Conservation (phyloP, 768 basidiomycete species). For the Xerocomus potaroensis region DNA sequence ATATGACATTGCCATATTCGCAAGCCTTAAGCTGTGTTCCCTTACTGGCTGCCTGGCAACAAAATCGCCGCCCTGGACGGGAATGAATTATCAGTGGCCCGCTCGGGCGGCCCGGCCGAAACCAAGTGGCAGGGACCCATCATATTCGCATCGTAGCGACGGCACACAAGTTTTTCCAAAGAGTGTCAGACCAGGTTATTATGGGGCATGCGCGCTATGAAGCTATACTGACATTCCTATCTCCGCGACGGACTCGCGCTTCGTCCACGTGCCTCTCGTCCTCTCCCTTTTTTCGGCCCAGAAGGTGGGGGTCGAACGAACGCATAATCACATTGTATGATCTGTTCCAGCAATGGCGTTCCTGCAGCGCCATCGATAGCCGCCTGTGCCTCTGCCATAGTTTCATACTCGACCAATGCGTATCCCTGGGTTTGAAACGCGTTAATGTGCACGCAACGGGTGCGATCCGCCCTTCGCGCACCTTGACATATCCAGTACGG, state of each 20-base stretch:
- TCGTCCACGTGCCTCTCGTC: slow-evolving; percentile 57
- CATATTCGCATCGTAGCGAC: slow-evolving; percentile 3
- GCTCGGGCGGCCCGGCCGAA: neutral
- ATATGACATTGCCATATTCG: neutral
- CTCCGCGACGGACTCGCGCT: slow-evolving; percentile 78
- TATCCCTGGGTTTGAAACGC: slow-evolving; percentile 64
- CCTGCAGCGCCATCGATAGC: slow-evolving; percentile 91
- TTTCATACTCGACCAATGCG: slow-evolving; percentile 96
- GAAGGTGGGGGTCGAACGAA: slow-evolving; percentile 84
- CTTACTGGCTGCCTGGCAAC: slow-evolving; percentile 7
- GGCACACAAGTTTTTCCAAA: slow-evolving; percentile 2
- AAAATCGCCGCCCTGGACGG: slow-evolving; percentile 3
- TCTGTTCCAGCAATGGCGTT: slow-evolving; percentile 79
- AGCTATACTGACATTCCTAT: slow-evolving; percentile 21
- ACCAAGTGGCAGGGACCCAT: neutral
- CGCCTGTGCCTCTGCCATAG: slow-evolving; percentile 87
- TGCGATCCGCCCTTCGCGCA: slow-evolving; percentile 29
- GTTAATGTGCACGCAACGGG: neutral
- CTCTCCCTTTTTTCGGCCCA: slow-evolving; percentile 74
- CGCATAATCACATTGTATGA: slow-evolving; percentile 85
- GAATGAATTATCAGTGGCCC: slow-evolving; percentile 5
- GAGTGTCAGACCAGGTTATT: neutral
- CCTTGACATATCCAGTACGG: slow-evolving; percentile 98
- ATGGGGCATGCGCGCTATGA: neutral
- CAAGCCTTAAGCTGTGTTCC: neutral